These are phyloP conservation scores for Purshia tridentata DNA, from an alignment of 306 rosid genomes.

Conservation along the genomic window DNA sequence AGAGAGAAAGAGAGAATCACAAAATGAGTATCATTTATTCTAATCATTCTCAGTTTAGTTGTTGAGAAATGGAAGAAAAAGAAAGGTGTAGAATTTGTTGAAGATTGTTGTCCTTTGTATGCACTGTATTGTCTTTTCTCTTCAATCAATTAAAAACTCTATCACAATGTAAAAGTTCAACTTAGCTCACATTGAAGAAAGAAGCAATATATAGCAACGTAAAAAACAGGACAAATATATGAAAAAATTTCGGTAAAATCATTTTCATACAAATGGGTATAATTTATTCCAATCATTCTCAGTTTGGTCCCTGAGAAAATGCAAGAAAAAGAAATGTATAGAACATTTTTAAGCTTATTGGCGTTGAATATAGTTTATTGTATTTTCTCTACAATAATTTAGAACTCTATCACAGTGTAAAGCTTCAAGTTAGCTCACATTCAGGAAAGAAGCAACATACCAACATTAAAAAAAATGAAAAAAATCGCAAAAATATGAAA, in stretches of 20 bases:
- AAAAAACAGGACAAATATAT: no score
- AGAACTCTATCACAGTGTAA: not conserved
- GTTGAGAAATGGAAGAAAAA: slow-evolving; percentile 22
- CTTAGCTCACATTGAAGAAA: not conserved
- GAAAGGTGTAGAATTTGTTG: slow-evolving; percentile 20
- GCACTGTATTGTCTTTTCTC: not conserved
- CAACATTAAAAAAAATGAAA: not conserved
- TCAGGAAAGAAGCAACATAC: not conserved
- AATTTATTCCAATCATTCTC: slow-evolving; percentile 28
- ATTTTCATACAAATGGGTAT: not conserved
- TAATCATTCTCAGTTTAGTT: slow-evolving; percentile 36
- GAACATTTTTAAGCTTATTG: not conserved
- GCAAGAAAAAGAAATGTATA: slow-evolving; percentile 28
- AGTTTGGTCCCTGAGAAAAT: slow-evolving; percentile 32
- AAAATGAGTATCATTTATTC: slow-evolving; percentile 18
- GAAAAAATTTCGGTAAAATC: no score
- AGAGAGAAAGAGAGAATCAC: not conserved
- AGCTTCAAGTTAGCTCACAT: not conserved
- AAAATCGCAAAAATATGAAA: no score
- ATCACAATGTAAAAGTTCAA: not conserved
- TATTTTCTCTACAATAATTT: no score
- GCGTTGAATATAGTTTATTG: not conserved
- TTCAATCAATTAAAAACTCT: not conserved
- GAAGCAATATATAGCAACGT: not conserved
- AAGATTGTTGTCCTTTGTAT: not conserved